Evolutionary conservation across 192 early-diverging fungal genomes (phyloP).

Genomic region (Borealophlyctis nickersoniae): DNA sequence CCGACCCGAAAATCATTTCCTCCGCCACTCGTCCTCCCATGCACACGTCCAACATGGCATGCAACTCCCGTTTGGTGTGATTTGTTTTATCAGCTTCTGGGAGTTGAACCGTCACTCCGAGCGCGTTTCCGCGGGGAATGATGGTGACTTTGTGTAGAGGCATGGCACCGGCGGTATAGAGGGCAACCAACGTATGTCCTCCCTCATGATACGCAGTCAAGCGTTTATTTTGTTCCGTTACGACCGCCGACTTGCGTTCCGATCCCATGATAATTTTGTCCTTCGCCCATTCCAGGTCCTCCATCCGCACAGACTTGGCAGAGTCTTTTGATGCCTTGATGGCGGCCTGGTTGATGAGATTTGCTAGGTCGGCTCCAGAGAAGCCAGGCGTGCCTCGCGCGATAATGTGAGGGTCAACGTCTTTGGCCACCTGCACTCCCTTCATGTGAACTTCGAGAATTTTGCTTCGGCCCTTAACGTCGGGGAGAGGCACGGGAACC

Average conservation of each 20-base stretch:
- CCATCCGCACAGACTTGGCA: conserved; percentile 67
- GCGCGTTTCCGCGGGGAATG: conserved; percentile 87
- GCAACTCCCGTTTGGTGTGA: conserved; percentile 77
- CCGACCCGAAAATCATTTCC: conserved; percentile 91
- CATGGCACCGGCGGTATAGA: conserved; percentile 92
- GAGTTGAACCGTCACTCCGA: conserved; percentile 87
- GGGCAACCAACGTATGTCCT: conserved; percentile 92
- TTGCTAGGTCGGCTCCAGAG: conserved; percentile 98
- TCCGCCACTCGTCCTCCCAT: conserved; percentile 99
- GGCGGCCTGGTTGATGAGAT: conserved; percentile 96
- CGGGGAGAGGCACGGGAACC: conserved; percentile 93
- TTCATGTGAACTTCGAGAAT: conserved; percentile 91
- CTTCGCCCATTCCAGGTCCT: conserved; percentile 94
- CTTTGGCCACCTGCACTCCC: conserved; percentile 64
- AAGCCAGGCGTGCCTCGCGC: conserved; percentile 98
- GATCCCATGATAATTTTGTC: conserved; percentile 99
- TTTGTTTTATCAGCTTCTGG: conserved; percentile 85
- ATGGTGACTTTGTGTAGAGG: conserved; percentile 98
- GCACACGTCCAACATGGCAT: conserved; percentile 89
- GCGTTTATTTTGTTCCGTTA: conserved; percentile 82
- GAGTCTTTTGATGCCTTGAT: conserved; percentile 87
- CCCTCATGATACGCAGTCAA: conserved; percentile 98
- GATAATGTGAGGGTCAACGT: conserved; percentile 78
- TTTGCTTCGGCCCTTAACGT: conserved; percentile 90
- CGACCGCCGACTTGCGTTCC: conserved; percentile 87